Evolutionary conservation across 306 rosid species (phyloP).

Genomic region (Castanea crenata): DNA sequence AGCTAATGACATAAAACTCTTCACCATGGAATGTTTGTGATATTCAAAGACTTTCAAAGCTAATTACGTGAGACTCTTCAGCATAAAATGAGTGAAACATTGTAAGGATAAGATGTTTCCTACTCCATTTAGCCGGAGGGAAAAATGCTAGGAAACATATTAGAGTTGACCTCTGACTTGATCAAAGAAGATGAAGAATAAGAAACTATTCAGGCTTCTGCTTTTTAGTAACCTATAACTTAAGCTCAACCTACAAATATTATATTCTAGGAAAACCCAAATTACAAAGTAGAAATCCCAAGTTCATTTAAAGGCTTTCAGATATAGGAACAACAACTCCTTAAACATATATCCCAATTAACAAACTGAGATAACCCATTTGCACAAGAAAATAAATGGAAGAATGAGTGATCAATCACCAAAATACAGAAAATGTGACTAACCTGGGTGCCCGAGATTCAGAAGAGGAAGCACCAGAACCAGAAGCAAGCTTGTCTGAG

Average conservation of each 20-base stretch:
- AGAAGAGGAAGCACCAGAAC: constrained; percentile 46
- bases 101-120: neutral
- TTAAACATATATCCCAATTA: no score
- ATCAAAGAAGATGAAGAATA: neutral
- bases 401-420: neutral
- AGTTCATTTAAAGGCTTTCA: no score
- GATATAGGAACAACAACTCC: no score
- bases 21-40: neutral
- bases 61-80: neutral
- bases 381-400: neutral
- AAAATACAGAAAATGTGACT: constrained; percentile 2
- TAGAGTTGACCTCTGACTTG: neutral
- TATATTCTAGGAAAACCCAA: neutral
- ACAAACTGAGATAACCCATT: neutral
- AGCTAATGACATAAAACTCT: neutral
- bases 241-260: neutral
- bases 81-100: neutral
- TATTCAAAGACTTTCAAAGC: neutral
- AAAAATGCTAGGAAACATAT: neutral
- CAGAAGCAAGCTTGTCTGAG: constrained; percentile 48
- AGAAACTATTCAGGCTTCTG: neutral
- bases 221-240: neutral
- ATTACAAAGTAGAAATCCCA: neutral
- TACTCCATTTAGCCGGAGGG: neutral
- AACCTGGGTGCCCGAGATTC: constrained; percentile 69